Evolutionary conservation across 2,329 filamentous ascomycete genomes (phyloP), one percentile per base, ranked within the genome.

Genomic region (Colletotrichum musicola): DNA sequence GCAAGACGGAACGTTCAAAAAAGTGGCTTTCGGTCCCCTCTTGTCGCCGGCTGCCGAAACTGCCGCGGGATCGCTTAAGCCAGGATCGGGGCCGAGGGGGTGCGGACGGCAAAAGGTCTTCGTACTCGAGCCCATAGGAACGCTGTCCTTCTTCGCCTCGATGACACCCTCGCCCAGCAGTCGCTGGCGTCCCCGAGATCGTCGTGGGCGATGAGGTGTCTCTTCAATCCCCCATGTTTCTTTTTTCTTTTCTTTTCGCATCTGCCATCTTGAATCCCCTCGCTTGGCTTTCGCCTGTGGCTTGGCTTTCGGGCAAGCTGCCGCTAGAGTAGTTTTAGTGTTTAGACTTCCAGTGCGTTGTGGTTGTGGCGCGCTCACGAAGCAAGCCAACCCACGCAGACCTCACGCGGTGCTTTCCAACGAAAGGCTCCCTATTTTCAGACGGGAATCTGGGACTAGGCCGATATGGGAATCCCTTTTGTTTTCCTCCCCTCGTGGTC

Each of bases 371-470:
- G 54, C 47, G 20, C 50, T n/a, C 38, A 12, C 20, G 14, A 18
- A 20, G 61, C 38, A 57, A 68, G 47, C 57, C 63, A 46, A 53
- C n/a, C 65, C 47, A 59, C 53, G 60, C 64, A 55, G 16, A 35
- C 40, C 35, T 51, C 42, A 56, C 50, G 46, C 62, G 25, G 46
- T 20, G 20, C 63, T 20, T 42, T n/a, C 38, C 40, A 27, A n/a
- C 16, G 20, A 20, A 49, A 49, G 22, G 57, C 20, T 51, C 46
- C 22, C 16, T 16, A 12, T 42, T 40, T 9, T 30, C 13, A 38
- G 50, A 20, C 42, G 22, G 25, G n/a, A 12, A 6, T 13, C 30
- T 35, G 30, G 40, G 57, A 22, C 63, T 66, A 66, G 22, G 20
- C 53, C 46, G 35, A 22, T 40, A 46, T 5, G 46, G 60, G 60